Percentiles rank a stretch among this genome's conserved stretches.
Conservation (phyloP, 345 rosid genomes). For the Cardiospermum halicacabum region DNA sequence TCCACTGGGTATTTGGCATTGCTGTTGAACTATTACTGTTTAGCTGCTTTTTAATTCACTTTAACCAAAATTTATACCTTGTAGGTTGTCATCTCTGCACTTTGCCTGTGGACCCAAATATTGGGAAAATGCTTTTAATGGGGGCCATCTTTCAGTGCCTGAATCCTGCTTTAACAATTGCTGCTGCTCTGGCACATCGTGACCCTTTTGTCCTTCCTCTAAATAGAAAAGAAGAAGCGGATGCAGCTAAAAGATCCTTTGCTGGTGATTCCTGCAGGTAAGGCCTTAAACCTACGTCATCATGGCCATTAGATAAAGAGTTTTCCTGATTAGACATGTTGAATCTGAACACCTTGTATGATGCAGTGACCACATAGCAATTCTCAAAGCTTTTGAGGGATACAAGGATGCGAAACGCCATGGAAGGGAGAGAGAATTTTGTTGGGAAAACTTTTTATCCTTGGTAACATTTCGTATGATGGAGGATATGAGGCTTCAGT, state of each 20-base stretch:
- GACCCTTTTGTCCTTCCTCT: conserved; percentile 90
- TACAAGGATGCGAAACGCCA: conserved; percentile 69
- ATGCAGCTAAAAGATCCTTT: conserved; percentile 81
- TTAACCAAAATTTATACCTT: conserved; percentile 14
- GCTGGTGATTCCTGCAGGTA: conserved; percentile 98
- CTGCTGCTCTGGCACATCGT: conserved; percentile 88
- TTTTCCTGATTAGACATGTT: neutral
- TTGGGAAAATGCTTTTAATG: conserved; percentile 95
- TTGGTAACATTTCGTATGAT: conserved; percentile 80
- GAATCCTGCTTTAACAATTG: conserved; percentile 91
- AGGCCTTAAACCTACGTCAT: conserved; percentile 1
- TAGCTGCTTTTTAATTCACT: conserved; percentile 11
- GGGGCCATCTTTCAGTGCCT: conserved; percentile 93
- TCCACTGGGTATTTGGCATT: conserved; percentile 64
- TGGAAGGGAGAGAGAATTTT: conserved; percentile 62
- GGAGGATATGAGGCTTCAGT: conserved; percentile 96
- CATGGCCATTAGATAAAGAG: neutral
- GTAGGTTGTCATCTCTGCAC: conserved; percentile 84
- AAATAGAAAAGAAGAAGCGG: conserved; percentile 77
- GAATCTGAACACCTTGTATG: conserved; percentile 11
- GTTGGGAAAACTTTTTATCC: conserved; percentile 88
- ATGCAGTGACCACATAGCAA: conserved; percentile 96
- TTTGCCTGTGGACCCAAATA: conserved; percentile 83
- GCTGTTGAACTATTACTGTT: neutral
- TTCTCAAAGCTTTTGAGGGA: conserved; percentile 85